A percentile compares a stretch with the other conserved stretches of the same genome.
These are phyloP conservation scores for Gynostemma pentaphyllum DNA, from an alignment of 306 rosid species.

Conservation along the genomic window DNA sequence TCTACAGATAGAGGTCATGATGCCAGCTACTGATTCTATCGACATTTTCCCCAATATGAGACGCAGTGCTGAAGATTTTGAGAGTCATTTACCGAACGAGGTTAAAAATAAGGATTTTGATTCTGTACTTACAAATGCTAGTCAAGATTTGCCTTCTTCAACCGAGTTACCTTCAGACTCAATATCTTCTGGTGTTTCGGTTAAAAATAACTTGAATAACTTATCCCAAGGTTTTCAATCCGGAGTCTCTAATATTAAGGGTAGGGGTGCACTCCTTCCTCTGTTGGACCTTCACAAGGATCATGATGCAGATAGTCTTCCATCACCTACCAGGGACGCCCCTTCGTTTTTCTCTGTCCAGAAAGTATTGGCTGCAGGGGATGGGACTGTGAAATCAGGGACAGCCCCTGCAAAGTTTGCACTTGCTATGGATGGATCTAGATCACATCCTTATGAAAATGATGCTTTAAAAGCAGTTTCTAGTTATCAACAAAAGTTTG, in stretches of 20 bases:
- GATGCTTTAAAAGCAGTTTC: constrained; percentile 89
- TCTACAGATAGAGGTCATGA: constrained; percentile 54
- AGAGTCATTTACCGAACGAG: constrained; percentile 16
- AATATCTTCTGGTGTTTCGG: constrained; percentile 8
- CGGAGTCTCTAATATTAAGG: constrained; percentile 41
- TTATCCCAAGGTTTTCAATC: constrained; percentile 25
- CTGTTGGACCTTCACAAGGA: constrained; percentile 91
- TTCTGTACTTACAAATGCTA: constrained; percentile 15
- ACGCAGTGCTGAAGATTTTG: constrained; percentile 19
- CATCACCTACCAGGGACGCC: constrained; percentile 83
- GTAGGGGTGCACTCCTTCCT: constrained; percentile 63
- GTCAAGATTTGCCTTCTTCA: constrained; percentile 23
- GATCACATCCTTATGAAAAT: constrained; percentile 57
- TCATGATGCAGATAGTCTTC: constrained; percentile 89
- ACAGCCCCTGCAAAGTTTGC: constrained; percentile 28
- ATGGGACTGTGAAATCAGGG: constrained; percentile 25
- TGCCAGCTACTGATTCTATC: constrained; percentile 24
- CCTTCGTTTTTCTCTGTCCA: constrained; percentile 37
- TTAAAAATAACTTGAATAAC: constrained; percentile 9
- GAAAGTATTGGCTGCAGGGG: constrained; percentile 27
- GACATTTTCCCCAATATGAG: constrained; percentile 13
- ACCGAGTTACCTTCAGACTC: constrained; percentile 23
- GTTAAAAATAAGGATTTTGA: constrained; percentile 18
- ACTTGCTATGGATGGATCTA: constrained; percentile 27
- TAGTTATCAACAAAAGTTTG: constrained; percentile 84